A percentile compares a stretch with the other conserved stretches of the same genome.
These are phyloP conservation scores for Colletotrichum abscissum DNA, from an alignment of 2,329 filamentous ascomycete species.

Conservation along the genomic window DNA sequence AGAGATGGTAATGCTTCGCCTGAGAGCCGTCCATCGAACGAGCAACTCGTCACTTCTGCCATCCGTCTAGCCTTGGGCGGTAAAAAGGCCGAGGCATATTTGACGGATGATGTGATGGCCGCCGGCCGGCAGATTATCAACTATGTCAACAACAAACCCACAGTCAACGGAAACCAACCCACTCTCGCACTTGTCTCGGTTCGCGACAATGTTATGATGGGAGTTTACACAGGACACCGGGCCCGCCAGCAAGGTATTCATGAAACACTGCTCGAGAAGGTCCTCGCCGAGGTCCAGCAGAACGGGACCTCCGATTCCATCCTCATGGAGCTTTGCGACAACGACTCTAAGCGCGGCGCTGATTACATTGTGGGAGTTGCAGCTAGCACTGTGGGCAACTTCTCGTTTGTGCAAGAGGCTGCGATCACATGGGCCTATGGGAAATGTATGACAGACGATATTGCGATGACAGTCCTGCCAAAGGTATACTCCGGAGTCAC, in stretches of 20 bases:
- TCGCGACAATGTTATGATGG: conserved; percentile 3
- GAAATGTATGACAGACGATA: background rate
- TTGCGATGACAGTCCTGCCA: too few relatives aligned
- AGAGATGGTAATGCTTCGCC: too few relatives aligned
- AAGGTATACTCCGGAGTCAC: too few relatives aligned
- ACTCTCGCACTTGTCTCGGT: conserved; percentile 35
- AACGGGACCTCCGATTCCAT: conserved; percentile 36
- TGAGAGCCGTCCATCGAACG: background rate
- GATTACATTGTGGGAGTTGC: conserved; percentile 45
- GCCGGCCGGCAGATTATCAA: background rate
- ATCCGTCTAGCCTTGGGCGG: background rate
- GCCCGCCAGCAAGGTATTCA: too few relatives aligned
- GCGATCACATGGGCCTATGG: conserved; percentile 37
- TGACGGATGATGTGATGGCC: background rate
- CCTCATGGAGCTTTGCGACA: conserved; percentile 44
- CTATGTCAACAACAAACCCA: conserved; percentile 12
- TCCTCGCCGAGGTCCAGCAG: conserved; percentile 38
- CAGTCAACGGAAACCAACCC: conserved; percentile 19
- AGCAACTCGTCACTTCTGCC: background rate
- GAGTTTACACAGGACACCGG: too few relatives aligned
- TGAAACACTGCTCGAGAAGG: too few relatives aligned
- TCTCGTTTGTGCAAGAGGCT: conserved; percentile 42
- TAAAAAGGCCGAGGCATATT: background rate
- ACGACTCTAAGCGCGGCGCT: conserved; percentile 36
- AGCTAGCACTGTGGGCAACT: conserved; percentile 39